Conservation (phyloP, 2,329 filamentous ascomycete species). For the Lecanicillium sp. region DNA sequence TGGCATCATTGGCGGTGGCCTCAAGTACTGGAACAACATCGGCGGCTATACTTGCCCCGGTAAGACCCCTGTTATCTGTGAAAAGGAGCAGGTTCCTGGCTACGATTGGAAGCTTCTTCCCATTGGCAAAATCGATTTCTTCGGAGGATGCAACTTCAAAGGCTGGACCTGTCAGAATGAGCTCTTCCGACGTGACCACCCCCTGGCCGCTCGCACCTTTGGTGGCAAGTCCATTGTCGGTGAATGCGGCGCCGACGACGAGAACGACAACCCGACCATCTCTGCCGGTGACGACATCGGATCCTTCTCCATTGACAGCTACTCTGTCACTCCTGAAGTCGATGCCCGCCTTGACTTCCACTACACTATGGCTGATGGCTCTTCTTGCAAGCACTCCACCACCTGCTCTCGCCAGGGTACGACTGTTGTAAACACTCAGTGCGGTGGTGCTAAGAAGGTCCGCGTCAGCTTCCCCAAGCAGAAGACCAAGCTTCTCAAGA, state of each 20-base stretch:
- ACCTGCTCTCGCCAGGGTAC: conserved; percentile 60
- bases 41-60: conserved; percentile 55
- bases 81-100: conserved; percentile 56
- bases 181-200: conserved; percentile 46
- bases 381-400: conserved; percentile 69
- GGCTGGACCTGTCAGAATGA: conserved; percentile 62
- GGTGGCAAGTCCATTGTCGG: conserved; percentile 55
- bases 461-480: conserved; percentile 59
- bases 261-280: conserved; percentile 21
- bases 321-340: conserved; percentile 66
- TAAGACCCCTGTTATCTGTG: conserved; percentile 73
- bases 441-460: conserved; percentile 81
- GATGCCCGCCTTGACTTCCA: conserved; percentile 77
- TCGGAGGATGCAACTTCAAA: conserved; percentile 65
- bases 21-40: conserved; percentile 19
- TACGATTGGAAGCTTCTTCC: conserved; percentile 63
- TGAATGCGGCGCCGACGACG: conserved; percentile 32
- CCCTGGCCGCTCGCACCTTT: conserved; percentile 39
- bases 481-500: conserved; percentile 40
- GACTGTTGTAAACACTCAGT: conserved; percentile 74
- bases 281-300: conserved; percentile 20
- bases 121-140: conserved; percentile 53
- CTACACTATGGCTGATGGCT: conserved; percentile 79
- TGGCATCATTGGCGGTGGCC: conserved; percentile 9
- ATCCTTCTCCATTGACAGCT: conserved; percentile 66